Percentiles rank a stretch among this genome's conserved stretches.
phyloP scores from a whole-genome alignment of 805 yeast species.

The Candida insectorum region DNA sequence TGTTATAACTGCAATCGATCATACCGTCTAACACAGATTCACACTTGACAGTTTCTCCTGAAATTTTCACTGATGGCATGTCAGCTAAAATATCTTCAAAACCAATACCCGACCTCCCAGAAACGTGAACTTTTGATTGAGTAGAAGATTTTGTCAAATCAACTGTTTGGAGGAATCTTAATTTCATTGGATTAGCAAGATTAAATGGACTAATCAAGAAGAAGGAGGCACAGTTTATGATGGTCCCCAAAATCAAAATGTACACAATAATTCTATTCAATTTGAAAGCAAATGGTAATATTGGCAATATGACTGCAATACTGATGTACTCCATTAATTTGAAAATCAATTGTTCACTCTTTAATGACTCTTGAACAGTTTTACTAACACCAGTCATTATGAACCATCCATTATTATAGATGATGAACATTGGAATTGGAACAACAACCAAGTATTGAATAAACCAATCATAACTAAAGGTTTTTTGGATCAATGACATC shows the following conservation, averaged over 20 bases:
- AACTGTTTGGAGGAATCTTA: constrained; percentile 63
- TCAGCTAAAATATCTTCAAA: constrained; percentile 48
- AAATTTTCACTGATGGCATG: constrained; percentile 58
- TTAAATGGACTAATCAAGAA: constrained; percentile 57
- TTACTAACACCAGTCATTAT: constrained; percentile 64
- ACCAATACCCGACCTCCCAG: constrained; percentile 49
- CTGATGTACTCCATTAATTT: constrained; percentile 24
- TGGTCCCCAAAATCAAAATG: constrained; percentile 12
- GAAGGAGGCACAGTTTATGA: constrained; percentile 25
- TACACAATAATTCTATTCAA: constrained; percentile 50
- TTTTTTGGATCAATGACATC: constrained; percentile 21
- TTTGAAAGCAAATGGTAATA: constrained; percentile 69
- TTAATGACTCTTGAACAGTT: constrained; percentile 63
- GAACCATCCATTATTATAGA: constrained; percentile 55
- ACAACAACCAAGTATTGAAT: constrained; percentile 66
- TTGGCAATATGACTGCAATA: constrained; percentile 40
- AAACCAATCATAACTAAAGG: constrained; percentile 76
- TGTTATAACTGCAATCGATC: constrained; percentile 52
- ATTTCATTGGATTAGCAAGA: constrained; percentile 60
- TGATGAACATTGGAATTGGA: constrained; percentile 56
- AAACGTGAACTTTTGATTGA: constrained; percentile 41
- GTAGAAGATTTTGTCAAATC: constrained; percentile 36
- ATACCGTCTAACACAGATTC: constrained; percentile 38
- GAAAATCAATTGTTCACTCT: constrained; percentile 37
- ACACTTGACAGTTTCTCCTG: constrained; percentile 31